A percentile compares a stretch with the other conserved stretches of the same genome.
Evolutionary conservation across 2,329 filamentous ascomycete species (phyloP).

Genomic region (Westerdykella sp.): DNA sequence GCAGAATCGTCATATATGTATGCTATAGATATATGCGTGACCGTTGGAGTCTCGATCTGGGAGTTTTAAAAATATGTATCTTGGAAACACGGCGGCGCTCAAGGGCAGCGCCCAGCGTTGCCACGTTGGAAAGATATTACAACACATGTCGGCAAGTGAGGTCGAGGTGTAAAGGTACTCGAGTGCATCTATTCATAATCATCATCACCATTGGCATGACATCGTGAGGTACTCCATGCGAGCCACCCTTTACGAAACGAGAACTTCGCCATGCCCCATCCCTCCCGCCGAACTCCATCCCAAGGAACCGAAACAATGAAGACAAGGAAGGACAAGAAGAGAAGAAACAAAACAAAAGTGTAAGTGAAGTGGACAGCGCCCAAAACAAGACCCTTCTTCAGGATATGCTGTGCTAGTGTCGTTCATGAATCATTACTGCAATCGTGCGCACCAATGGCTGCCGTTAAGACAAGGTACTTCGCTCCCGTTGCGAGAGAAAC

Average conservation of each 20-base stretch:
- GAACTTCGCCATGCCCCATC: not conserved
- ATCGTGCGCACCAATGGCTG: not conserved
- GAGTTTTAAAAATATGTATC: no score
- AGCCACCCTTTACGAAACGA: not conserved
- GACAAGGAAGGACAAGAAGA: conserved; percentile 8
- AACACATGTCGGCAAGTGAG: not conserved
- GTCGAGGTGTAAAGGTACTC: not conserved
- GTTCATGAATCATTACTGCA: conserved; percentile 29
- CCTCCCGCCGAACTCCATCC: not conserved
- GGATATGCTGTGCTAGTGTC: conserved; percentile 20
- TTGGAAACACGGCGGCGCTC: no score
- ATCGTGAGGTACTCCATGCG: not conserved
- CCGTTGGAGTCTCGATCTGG: no score
- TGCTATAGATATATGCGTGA: no score
- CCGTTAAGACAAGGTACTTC: not conserved
- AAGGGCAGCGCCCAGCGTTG: no score
- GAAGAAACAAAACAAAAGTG: not conserved
- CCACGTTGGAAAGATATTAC: no score
- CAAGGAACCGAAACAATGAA: conserved; percentile 1
- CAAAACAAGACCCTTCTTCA: conserved; percentile 13
- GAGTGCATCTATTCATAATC: conserved; percentile 7
- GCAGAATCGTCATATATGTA: no score
- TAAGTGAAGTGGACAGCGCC: conserved; percentile 1
- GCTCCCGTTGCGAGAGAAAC: not conserved
- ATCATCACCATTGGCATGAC: conserved; percentile 1